Evolutionary conservation across 257 asterid genomes (phyloP).

Genomic region (Przewalskia tangutica): DNA sequence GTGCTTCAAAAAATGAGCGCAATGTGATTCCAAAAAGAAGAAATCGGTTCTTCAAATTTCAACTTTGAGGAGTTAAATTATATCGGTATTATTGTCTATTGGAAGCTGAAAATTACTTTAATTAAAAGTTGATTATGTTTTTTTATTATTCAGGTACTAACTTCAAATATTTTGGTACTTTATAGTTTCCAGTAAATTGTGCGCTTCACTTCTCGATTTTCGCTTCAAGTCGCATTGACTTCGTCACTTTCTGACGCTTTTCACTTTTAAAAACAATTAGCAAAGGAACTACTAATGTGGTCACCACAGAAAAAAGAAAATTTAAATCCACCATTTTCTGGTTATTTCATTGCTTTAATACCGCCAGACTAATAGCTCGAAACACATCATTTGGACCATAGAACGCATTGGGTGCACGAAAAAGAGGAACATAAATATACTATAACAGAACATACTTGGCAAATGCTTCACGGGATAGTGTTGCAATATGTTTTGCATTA

Average conservation of each 20-base stretch:
- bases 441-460: constrained; percentile 30
- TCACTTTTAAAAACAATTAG: background rate
- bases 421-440: background rate
- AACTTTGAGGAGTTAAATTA: background rate
- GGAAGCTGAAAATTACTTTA: background rate
- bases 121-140: too few species aligned
- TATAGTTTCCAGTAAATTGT: background rate
- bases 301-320: background rate
- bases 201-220: background rate
- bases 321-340: background rate
- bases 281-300: background rate
- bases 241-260: background rate
- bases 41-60: background rate
- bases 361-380: background rate
- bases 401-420: background rate
- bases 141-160: background rate
- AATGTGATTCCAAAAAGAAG: background rate
- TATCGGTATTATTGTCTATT: background rate
- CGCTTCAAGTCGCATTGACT: background rate
- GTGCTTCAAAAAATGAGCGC: background rate
- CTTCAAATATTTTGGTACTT: background rate
- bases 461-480: constrained; percentile 41
- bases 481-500: constrained; percentile 45
- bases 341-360: background rate
- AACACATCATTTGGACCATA: background rate